Conservation (phyloP, 2,329 filamentous ascomycete genomes). For the Coniella vitis region DNA sequence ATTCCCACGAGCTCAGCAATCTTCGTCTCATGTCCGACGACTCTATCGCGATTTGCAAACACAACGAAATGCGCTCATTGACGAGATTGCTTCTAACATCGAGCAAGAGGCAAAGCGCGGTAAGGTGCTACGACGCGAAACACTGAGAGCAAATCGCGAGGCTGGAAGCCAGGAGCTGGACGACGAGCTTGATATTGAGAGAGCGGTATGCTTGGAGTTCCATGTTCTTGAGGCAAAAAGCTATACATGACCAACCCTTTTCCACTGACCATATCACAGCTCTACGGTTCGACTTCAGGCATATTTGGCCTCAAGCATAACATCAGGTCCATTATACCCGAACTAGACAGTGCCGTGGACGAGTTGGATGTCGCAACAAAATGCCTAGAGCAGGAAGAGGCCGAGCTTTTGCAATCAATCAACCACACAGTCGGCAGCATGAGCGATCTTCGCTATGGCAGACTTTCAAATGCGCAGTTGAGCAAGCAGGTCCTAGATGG, state of each 20-base stretch:
- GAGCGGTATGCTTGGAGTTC: slow-evolving; percentile 37
- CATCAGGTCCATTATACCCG: slow-evolving; percentile 57
- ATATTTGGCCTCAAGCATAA: slow-evolving; percentile 49
- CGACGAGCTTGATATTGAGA: slow-evolving; percentile 57
- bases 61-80: slow-evolving; percentile 62
- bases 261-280: slow-evolving; percentile 5
- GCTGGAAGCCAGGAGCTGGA: slow-evolving; percentile 51
- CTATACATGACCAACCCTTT: neutral
- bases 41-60: slow-evolving; percentile 77
- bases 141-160: slow-evolving; percentile 45
- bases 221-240: slow-evolving; percentile 1
- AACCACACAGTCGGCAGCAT: slow-evolving; percentile 62
- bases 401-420: slow-evolving; percentile 52
- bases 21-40: slow-evolving; percentile 58
- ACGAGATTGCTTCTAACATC: slow-evolving; percentile 60
- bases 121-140: slow-evolving; percentile 49
- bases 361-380: slow-evolving; percentile 64
- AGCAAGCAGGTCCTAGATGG: slow-evolving; percentile 61
- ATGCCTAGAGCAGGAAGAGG: slow-evolving; percentile 58
- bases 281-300: slow-evolving; percentile 51
- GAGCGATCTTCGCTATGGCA: slow-evolving; percentile 78
- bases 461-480: slow-evolving; percentile 58
- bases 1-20: slow-evolving; percentile 62
- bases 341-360: slow-evolving; percentile 59
- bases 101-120: slow-evolving; percentile 57